Evolutionary conservation across 2,329 filamentous ascomycete genomes (phyloP).

Genomic region (Fusarium paranaense): DNA sequence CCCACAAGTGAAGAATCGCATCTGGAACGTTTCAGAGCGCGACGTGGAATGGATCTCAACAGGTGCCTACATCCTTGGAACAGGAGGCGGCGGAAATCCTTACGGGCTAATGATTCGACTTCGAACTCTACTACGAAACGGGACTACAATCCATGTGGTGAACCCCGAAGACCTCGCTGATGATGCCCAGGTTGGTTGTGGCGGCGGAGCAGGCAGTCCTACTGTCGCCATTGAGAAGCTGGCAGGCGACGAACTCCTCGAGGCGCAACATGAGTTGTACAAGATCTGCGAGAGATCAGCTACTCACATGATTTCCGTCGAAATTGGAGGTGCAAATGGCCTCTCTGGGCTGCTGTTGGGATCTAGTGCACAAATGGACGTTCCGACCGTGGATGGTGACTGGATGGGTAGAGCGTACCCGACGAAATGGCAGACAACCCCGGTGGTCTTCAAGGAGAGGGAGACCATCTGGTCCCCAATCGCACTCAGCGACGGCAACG

Average conservation of each 20-base stretch:
- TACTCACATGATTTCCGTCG: constrained; percentile 70
- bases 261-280: constrained; percentile 65
- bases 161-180: constrained; percentile 62
- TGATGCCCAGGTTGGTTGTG: constrained; percentile 64
- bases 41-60: constrained; percentile 68
- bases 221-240: constrained; percentile 72
- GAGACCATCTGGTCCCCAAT: constrained; percentile 59
- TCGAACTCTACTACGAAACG: constrained; percentile 61
- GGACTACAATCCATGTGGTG: constrained; percentile 63
- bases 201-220: constrained; percentile 69
- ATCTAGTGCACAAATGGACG: constrained; percentile 62
- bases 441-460: constrained; percentile 62
- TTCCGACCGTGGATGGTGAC: constrained; percentile 65
- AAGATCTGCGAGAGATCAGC: constrained; percentile 59
- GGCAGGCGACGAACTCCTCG: constrained; percentile 65
- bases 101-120: constrained; percentile 64
- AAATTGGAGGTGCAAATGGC: constrained; percentile 76
- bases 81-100: constrained; percentile 69
- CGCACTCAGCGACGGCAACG: constrained; percentile 64
- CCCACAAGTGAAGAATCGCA: constrained; percentile 61
- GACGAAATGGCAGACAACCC: constrained; percentile 66
- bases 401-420: constrained; percentile 69
- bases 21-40: constrained; percentile 69
- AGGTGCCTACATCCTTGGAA: constrained; percentile 72
- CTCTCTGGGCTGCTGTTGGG: constrained; percentile 69